Evolutionary conservation across 495 filamentous ascomycete species (phyloP).

Genomic region (Penicillium turbatum): DNA sequence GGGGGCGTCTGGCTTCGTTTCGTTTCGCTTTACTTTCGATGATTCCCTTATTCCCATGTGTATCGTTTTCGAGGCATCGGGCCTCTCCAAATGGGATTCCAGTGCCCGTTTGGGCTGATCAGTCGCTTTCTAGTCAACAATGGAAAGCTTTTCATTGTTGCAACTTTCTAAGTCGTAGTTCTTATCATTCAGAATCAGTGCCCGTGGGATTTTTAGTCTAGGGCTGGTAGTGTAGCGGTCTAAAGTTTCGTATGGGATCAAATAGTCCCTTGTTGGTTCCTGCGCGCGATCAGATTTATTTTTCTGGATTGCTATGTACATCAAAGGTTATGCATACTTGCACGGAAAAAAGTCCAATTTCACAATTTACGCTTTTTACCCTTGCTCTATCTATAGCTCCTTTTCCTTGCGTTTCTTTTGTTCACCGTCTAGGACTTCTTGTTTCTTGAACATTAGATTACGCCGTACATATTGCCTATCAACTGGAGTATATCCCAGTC

Average conservation of each 20-base stretch:
- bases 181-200: background rate
- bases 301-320: too few species aligned
- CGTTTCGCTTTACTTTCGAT: conserved; percentile 14
- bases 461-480: too few species aligned
- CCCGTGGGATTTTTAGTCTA: background rate
- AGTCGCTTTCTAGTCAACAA: background rate
- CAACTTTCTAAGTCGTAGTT: background rate
- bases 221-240: background rate
- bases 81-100: conserved; percentile 6
- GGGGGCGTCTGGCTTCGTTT: conserved; percentile 1
- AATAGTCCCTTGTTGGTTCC: background rate
- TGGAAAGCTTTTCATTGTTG: background rate
- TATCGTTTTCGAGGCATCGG: conserved; percentile 2
- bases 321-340: too few species aligned
- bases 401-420: too few species aligned
- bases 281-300: background rate
- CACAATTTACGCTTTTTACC: too few species aligned
- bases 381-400: too few species aligned
- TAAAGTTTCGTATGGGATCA: background rate
- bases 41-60: conserved; percentile 27
- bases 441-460: too few species aligned
- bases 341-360: too few species aligned
- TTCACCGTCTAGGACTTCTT: too few species aligned
- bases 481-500: too few species aligned
- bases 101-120: conserved; percentile 9